A percentile compares a stretch with the other conserved stretches of the same genome.
Conservation (phyloP, 23 red algal genomes). For the Rhodosorus marinus region DNA sequence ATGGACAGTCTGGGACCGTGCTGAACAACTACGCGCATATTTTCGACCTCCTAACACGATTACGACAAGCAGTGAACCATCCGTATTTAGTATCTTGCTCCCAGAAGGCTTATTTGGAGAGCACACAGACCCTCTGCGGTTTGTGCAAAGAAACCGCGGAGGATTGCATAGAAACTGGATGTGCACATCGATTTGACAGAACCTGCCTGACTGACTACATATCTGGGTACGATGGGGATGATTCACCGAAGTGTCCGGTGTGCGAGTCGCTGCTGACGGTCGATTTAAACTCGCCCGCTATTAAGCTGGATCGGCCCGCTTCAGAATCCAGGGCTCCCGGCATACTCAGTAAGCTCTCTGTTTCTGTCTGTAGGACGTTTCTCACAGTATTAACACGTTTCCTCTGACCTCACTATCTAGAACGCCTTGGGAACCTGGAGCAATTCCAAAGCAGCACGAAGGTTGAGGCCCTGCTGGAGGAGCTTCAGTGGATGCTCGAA, state of each 20-base stretch:
- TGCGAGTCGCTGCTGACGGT: too few species aligned
- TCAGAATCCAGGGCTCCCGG: too few species aligned
- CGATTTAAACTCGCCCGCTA: too few species aligned
- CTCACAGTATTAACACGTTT: too few species aligned
- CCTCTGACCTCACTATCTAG: too few species aligned
- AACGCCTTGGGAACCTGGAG: not conserved
- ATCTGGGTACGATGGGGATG: not conserved
- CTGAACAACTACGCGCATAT: not conserved
- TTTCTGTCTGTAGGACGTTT: too few species aligned
- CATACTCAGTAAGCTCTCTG: too few species aligned
- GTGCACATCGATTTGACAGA: not conserved
- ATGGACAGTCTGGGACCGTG: not conserved
- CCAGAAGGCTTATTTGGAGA: not conserved
- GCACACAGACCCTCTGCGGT: too few species aligned
- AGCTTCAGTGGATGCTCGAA: slow-evolving; percentile 3
- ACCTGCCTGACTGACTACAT: not conserved
- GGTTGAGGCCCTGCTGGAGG: slow-evolving; percentile 23
- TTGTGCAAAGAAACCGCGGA: not conserved
- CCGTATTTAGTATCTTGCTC: not conserved
- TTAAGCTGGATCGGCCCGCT: too few species aligned
- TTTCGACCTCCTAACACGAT: not conserved
- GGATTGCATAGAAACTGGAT: not conserved
- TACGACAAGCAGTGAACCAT: not conserved
- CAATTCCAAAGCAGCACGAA: slow-evolving; percentile 21
- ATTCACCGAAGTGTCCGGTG: too few species aligned